Evolutionary conservation across 768 basidiomycete genomes (phyloP).

Genomic region (Lentinula edodes): DNA sequence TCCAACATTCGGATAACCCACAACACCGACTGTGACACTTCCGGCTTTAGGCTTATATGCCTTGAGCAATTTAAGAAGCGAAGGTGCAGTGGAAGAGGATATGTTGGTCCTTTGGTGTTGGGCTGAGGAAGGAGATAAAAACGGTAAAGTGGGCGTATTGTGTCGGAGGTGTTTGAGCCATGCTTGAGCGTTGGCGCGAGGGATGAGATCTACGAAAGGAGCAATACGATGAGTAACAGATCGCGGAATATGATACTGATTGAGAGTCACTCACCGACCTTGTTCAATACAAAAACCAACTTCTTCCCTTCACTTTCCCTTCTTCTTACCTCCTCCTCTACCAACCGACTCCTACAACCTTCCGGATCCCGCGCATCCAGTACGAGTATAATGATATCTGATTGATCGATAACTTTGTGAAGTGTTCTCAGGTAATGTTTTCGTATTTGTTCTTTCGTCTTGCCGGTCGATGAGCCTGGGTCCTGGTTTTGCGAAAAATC

Average conservation of each 20-base stretch:
- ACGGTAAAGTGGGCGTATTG: constrained; percentile 88
- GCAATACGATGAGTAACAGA: neutral
- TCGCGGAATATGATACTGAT: neutral
- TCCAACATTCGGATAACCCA: constrained; percentile 96
- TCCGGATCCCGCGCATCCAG: constrained; percentile 95
- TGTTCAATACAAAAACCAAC: constrained; percentile 92
- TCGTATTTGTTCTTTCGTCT: constrained; percentile 66
- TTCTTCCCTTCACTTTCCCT: constrained; percentile 87
- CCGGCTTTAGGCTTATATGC: constrained; percentile 70
- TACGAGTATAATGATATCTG: constrained; percentile 85
- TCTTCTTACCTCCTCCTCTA: constrained; percentile 90
- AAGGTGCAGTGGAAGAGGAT: constrained; percentile 69
- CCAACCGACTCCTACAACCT: constrained; percentile 84
- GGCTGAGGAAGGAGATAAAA: constrained; percentile 73
- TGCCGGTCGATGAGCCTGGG: constrained; percentile 26
- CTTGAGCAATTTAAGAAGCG: constrained; percentile 78
- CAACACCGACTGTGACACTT: constrained; percentile 82
- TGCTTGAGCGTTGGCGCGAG: constrained; percentile 77
- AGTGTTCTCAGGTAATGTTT: constrained; percentile 73
- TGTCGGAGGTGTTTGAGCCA: constrained; percentile 94
- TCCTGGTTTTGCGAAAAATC: constrained; percentile 15
- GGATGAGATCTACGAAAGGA: constrained; percentile 68
- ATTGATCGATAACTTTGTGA: constrained; percentile 89
- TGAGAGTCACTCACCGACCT: constrained; percentile 65
- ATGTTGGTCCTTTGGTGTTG: constrained; percentile 79